Percentiles rank a stretch among this genome's conserved stretches.
Evolutionary conservation across 371 early-diverging fungal species (phyloP).

Genomic region (Apophysomyces sp.): DNA sequence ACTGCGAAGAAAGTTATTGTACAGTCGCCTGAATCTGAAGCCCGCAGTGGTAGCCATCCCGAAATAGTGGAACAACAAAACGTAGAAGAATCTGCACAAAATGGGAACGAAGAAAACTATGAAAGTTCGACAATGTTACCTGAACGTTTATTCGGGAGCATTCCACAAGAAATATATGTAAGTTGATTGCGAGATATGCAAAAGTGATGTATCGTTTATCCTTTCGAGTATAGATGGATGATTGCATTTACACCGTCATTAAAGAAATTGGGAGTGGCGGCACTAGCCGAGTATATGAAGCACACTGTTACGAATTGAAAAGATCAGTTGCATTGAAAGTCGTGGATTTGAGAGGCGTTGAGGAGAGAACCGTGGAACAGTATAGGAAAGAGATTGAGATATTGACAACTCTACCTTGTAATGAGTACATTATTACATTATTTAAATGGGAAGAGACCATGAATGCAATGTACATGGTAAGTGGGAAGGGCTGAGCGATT

Average conservation of each 20-base stretch:
- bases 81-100: not conserved
- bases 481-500: not conserved
- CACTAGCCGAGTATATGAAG: conserved; percentile 87
- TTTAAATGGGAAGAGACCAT: conserved; percentile 73
- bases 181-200: not conserved
- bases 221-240: not conserved
- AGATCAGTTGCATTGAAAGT: conserved; percentile 85
- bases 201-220: not conserved
- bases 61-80: not conserved
- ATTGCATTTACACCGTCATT: conserved; percentile 34
- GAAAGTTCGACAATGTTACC: not conserved
- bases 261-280: conserved; percentile 86
- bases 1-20: not conserved
- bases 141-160: not conserved
- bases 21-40: not conserved
- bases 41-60: not conserved
- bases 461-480: conserved; percentile 6
- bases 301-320: conserved; percentile 56
- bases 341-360: conserved; percentile 73
- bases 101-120: not conserved
- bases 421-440: conserved; percentile 74
- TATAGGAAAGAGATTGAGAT: conserved; percentile 85
- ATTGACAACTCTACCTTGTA: conserved; percentile 59
- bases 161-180: not conserved
- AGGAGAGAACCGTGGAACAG: conserved; percentile 61